phyloP scores from a whole-genome alignment of 202 grass and related monocot species.

The Setaria italica region DNA sequence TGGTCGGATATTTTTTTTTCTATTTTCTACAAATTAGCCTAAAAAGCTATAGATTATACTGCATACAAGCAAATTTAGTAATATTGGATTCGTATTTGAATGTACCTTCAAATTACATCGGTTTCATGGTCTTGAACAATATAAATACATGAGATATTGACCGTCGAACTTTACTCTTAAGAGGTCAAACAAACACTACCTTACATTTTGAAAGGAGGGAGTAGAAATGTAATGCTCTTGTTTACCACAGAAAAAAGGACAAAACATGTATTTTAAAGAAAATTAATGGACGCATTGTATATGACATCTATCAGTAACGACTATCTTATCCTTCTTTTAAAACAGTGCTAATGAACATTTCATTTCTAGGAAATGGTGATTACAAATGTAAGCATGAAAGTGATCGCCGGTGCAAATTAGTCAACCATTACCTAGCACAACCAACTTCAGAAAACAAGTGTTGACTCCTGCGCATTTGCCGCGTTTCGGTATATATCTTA shows the following conservation, averaged over 20 bases:
- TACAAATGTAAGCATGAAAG: neutral
- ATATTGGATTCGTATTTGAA: too few relatives aligned
- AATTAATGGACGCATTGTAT: neutral
- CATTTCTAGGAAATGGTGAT: neutral
- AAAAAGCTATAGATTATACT: too few relatives aligned
- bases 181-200: too few relatives aligned
- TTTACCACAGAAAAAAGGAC: neutral
- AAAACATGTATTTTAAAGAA: neutral
- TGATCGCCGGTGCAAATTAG: neutral
- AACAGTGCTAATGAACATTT: neutral
- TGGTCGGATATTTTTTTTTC: too few relatives aligned
- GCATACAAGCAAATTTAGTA: too few relatives aligned
- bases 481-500: neutral
- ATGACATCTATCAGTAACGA: neutral
- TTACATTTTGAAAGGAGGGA: too few relatives aligned
- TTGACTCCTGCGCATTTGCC: too few relatives aligned
- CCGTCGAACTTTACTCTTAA: too few relatives aligned
- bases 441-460: neutral
- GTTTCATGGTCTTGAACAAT: too few relatives aligned
- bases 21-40: too few relatives aligned
- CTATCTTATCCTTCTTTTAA: neutral
- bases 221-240: neutral
- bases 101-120: too few relatives aligned
- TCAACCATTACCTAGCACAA: neutral
- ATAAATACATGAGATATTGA: too few relatives aligned